Conservation (phyloP, 164 flowering plant genomes). For the Platanus orientalis region DNA sequence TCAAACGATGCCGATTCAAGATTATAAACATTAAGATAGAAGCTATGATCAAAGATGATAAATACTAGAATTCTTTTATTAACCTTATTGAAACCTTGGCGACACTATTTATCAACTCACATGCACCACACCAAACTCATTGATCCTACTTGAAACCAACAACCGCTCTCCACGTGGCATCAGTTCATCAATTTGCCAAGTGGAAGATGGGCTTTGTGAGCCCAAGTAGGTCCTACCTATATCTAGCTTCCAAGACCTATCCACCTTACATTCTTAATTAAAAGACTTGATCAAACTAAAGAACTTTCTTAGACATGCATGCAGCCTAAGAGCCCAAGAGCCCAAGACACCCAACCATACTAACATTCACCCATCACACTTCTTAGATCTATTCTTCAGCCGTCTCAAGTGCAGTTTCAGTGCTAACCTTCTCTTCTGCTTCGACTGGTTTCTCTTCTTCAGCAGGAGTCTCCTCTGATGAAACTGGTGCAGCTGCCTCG, state of each 20-base stretch:
- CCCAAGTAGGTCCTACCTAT: not conserved
- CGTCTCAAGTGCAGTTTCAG: constrained; percentile 33
- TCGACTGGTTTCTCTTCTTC: constrained; percentile 7
- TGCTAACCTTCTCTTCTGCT: constrained; percentile 12
- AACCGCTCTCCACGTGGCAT: not conserved
- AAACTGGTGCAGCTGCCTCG: not conserved
- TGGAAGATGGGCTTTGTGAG: not conserved
- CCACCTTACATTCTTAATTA: no score
- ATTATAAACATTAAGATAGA: no score
- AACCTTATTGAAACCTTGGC: not conserved
- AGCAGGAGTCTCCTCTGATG: not conserved
- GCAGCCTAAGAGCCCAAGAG: no score
- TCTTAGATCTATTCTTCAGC: constrained; percentile 28
- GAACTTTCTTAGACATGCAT: no score
- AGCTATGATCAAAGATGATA: no score
- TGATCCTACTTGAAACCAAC: not conserved
- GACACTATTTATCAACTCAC: not conserved
- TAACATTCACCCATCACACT: not conserved
- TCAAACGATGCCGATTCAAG: no score
- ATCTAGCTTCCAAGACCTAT: not conserved
- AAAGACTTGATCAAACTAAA: no score
- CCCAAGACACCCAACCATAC: not conserved
- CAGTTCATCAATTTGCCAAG: not conserved
- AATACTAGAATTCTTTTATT: not conserved
- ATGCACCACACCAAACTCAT: not conserved